A percentile compares a stretch with the other conserved stretches of the same genome.
These are phyloP conservation scores for Boletus edulis DNA, from an alignment of 768 basidiomycete species.

Conservation along the genomic window DNA sequence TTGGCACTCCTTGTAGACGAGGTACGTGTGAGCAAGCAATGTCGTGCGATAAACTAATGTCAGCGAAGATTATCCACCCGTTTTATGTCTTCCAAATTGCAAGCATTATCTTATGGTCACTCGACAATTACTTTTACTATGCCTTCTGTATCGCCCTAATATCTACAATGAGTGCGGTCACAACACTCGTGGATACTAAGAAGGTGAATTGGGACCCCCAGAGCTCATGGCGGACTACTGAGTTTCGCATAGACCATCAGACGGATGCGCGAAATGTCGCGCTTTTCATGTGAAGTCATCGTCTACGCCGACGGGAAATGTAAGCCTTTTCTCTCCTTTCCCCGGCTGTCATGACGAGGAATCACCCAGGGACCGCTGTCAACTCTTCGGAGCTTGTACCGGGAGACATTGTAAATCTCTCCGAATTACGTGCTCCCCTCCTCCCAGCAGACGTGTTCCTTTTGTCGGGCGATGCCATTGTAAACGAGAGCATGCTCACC, in stretches of 20 bases:
- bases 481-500: conserved; percentile 99
- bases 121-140: conserved; percentile 97
- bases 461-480: conserved; percentile 93
- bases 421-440: conserved; percentile 63
- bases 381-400: conserved; percentile 83
- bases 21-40: conserved; percentile 42
- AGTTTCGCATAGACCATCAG: conserved; percentile 65
- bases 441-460: conserved; percentile 92
- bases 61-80: conserved; percentile 80
- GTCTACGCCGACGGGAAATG: conserved; percentile 71
- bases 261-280: conserved; percentile 95
- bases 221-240: background rate
- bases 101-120: conserved; percentile 88
- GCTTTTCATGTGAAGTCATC: conserved; percentile 75
- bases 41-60: conserved; percentile 1
- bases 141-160: conserved; percentile 96
- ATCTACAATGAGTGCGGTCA: conserved; percentile 75
- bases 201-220: conserved; percentile 49
- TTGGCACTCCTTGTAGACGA: conserved; percentile 82
- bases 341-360: background rate
- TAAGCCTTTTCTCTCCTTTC: conserved; percentile 36
- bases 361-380: conserved; percentile 55
- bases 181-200: conserved; percentile 90
- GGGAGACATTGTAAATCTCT: conserved; percentile 91
- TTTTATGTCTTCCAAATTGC: conserved; percentile 99